phyloP scores from a whole-genome alignment of 768 basidiomycete species.

The Kwoniella heveanensis region DNA sequence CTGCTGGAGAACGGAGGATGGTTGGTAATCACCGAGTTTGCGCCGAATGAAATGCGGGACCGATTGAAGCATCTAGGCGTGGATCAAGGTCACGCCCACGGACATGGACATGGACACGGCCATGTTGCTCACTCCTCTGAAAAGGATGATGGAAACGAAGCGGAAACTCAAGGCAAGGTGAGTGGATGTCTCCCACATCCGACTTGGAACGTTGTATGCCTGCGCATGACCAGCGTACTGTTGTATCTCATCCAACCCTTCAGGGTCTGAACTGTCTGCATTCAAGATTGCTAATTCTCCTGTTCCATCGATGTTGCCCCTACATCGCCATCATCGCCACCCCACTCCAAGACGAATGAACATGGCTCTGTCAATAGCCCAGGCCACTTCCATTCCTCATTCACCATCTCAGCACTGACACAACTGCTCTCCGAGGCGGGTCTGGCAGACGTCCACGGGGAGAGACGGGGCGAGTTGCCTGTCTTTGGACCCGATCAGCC shows the following conservation, averaged over 20 bases:
- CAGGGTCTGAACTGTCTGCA: too few species aligned
- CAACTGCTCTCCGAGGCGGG: constrained; percentile 26
- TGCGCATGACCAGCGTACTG: too few species aligned
- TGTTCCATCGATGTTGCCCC: too few species aligned
- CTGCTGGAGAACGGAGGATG: constrained; percentile 33
- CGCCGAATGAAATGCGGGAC: constrained; percentile 13
- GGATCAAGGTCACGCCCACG: neutral
- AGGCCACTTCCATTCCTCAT: constrained; percentile 28
- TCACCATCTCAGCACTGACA: constrained; percentile 21
- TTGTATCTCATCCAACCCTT: too few species aligned
- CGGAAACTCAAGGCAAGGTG: constrained; percentile 7
- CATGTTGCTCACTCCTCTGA: neutral
- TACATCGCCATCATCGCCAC: too few species aligned
- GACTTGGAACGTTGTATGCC: too few species aligned
- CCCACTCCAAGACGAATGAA: neutral
- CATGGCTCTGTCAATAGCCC: constrained; percentile 28
- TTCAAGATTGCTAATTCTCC: too few species aligned
- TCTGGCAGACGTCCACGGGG: constrained; percentile 31
- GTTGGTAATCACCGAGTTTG: constrained; percentile 45
- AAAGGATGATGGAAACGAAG: neutral
- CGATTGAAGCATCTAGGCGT: neutral
- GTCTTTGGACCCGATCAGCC: constrained; percentile 25
- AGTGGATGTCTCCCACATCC: too few species aligned
- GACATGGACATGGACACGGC: constrained; percentile 1
- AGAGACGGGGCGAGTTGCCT: constrained; percentile 36